Percentiles rank a stretch among this genome's conserved stretches.
Evolutionary conservation across 2,329 filamentous ascomycete genomes (phyloP).

Genomic region (Tetracladium maxilliforme): DNA sequence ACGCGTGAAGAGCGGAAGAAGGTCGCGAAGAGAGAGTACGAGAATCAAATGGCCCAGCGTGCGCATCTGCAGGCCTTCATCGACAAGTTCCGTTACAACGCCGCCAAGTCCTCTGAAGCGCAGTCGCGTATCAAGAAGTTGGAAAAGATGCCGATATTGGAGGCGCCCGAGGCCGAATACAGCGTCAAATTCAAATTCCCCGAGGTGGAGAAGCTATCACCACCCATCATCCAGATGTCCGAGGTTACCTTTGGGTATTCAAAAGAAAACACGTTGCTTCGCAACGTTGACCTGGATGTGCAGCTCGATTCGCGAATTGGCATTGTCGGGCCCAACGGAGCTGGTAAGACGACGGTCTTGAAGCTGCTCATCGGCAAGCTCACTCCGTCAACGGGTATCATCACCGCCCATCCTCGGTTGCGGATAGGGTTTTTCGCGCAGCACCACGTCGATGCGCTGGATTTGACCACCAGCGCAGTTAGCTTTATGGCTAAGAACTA

Average conservation of each 20-base stretch:
- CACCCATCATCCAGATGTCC: slow-evolving; percentile 95
- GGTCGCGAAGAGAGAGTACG: slow-evolving; percentile 91
- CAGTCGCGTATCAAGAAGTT: slow-evolving; percentile 99
- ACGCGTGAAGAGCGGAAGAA: slow-evolving; percentile 96
- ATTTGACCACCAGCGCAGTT: slow-evolving; percentile 78
- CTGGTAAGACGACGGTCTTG: slow-evolving; percentile 95
- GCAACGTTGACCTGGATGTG: slow-evolving; percentile 84
- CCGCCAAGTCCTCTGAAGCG: slow-evolving; percentile 94
- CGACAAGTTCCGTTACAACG: slow-evolving; percentile 99
- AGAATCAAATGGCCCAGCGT: slow-evolving; percentile 91
- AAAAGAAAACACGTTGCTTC: slow-evolving; percentile 63
- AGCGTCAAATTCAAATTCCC: slow-evolving; percentile 95
- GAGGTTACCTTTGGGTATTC: slow-evolving; percentile 83
- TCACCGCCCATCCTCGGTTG: slow-evolving; percentile 77
- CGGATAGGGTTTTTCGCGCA: slow-evolving; percentile 95
- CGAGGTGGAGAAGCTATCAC: slow-evolving; percentile 92
- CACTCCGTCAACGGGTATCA: slow-evolving; percentile 60
- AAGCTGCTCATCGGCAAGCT: slow-evolving; percentile 92
- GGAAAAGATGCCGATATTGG: slow-evolving; percentile 87
- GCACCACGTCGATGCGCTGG: slow-evolving; percentile 93
- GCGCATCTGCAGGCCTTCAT: slow-evolving; percentile 96
- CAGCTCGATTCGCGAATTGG: slow-evolving; percentile 96
- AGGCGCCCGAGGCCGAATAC: slow-evolving; percentile 86
- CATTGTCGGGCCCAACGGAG: slow-evolving; percentile 98
- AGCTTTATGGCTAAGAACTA: slow-evolving; percentile 92